Conservation (phyloP, 106 monocot genomes). For the Alisma plantagoaquatica region DNA sequence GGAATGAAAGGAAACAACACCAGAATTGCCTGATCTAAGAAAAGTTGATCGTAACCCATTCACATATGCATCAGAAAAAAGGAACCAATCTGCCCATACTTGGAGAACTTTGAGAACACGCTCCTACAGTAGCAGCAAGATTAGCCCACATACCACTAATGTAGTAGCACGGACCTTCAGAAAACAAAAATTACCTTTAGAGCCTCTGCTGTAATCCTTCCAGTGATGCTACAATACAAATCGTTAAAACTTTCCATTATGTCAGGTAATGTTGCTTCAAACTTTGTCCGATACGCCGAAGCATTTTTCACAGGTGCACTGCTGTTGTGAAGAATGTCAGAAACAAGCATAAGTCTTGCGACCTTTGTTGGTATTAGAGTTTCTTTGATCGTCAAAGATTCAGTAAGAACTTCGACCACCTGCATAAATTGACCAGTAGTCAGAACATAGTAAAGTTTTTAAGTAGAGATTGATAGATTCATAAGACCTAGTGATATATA, state of each 20-base stretch:
- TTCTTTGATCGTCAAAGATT: slow-evolving; percentile 96
- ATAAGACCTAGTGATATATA: no score
- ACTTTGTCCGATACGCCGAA: slow-evolving; percentile 98
- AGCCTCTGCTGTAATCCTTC: slow-evolving; percentile 98
- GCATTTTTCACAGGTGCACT: slow-evolving; percentile 99
- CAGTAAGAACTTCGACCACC: slow-evolving; percentile 94
- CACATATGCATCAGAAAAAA: slow-evolving; percentile 97
- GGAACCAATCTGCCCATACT: slow-evolving; percentile 99
- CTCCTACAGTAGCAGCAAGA: slow-evolving; percentile 47
- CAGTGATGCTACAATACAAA: slow-evolving; percentile 86
- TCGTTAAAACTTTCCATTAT: slow-evolving; percentile 99
- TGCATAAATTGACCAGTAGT: no score
- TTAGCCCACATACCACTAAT: no score
- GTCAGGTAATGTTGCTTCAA: slow-evolving; percentile 85
- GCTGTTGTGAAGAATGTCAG: slow-evolving; percentile 98
- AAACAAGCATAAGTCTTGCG: slow-evolving; percentile 97
- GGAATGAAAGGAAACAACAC: slow-evolving; percentile 78
- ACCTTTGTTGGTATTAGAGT: slow-evolving; percentile 98
- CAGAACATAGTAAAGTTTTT: no score
- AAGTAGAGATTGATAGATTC: no score
- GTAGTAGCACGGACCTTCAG: no score
- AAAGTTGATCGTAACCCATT: slow-evolving; percentile 84
- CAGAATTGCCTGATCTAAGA: slow-evolving; percentile 83
- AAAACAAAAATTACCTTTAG: slow-evolving; percentile 51
- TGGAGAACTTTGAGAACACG: slow-evolving; percentile 95